These are phyloP conservation scores for Penicillium tannophilum DNA, from an alignment of 495 filamentous ascomycete species.

Conservation along the genomic window DNA sequence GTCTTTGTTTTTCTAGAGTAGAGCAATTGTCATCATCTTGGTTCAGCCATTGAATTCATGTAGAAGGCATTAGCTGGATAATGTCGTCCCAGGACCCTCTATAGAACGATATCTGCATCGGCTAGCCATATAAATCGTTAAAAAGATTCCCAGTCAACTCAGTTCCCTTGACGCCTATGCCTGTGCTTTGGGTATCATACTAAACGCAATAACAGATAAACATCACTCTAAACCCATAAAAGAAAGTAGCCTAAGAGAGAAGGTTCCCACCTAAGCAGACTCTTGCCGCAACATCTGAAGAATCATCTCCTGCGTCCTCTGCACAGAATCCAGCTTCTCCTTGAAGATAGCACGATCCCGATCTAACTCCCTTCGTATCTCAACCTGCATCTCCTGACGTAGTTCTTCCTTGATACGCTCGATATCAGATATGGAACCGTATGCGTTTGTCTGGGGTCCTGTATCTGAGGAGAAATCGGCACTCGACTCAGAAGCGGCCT, in stretches of 20 bases:
- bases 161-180: neutral
- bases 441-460: neutral
- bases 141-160: no score
- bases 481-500: slow-evolving; percentile 23
- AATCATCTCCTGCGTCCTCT: slow-evolving; percentile 50
- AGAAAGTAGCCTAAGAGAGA: no score
- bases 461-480: slow-evolving; percentile 2
- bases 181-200: neutral
- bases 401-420: slow-evolving; percentile 41
- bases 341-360: slow-evolving; percentile 36
- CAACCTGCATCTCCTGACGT: slow-evolving; percentile 34
- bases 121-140: no score
- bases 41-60: neutral
- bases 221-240: neutral
- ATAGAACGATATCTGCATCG: neutral
- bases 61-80: neutral
- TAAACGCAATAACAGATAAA: neutral
- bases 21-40: slow-evolving; percentile 26
- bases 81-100: neutral
- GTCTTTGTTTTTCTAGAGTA: slow-evolving; percentile 30
- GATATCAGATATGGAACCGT: slow-evolving; percentile 8
- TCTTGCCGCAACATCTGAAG: slow-evolving; percentile 49
- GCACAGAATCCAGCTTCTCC: slow-evolving; percentile 44
- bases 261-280: slow-evolving; percentile 24
- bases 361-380: slow-evolving; percentile 37